Conservation (phyloP, 2,329 filamentous ascomycete species). For the Amauroascus niger region DNA sequence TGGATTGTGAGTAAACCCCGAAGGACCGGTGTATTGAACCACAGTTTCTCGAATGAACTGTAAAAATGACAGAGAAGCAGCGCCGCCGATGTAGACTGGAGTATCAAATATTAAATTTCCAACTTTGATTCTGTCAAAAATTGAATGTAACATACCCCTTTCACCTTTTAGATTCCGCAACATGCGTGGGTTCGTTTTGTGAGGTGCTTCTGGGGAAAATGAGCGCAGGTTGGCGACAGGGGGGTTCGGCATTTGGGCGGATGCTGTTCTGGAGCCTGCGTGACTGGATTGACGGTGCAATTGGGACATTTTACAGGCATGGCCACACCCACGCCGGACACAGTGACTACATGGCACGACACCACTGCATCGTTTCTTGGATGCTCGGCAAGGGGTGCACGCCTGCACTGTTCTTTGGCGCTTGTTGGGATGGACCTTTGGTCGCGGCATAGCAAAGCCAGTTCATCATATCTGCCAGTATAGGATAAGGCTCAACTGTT, state of each 20-base stretch:
- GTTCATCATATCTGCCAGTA: not conserved
- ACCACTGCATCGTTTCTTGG: constrained; percentile 46
- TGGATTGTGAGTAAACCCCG: constrained; percentile 45
- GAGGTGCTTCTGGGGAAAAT: constrained; percentile 24
- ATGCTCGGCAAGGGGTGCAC: constrained; percentile 41
- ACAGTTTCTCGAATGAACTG: constrained; percentile 43
- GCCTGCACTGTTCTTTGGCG: constrained; percentile 43
- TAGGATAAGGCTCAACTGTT: not conserved
- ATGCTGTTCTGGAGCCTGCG: not conserved
- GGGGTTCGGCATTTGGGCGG: not conserved
- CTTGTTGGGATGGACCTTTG: constrained; percentile 43
- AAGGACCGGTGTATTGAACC: constrained; percentile 45
- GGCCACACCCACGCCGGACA: constrained; percentile 35
- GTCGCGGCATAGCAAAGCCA: constrained; percentile 40
- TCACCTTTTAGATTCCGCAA: constrained; percentile 44
- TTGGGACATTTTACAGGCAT: constrained; percentile 29
- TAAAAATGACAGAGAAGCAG: constrained; percentile 47
- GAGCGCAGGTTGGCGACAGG: constrained; percentile 12
- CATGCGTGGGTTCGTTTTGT: constrained; percentile 25
- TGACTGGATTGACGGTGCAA: constrained; percentile 9
- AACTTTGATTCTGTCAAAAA: not conserved
- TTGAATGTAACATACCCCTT: constrained; percentile 32
- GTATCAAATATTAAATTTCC: not conserved
- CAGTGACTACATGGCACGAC: constrained; percentile 43
- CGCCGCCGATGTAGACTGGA: constrained; percentile 43